A percentile compares a stretch with the other conserved stretches of the same genome.
Evolutionary conservation across 2,329 filamentous ascomycete species (phyloP).

Genomic region (Lojkania enalia): DNA sequence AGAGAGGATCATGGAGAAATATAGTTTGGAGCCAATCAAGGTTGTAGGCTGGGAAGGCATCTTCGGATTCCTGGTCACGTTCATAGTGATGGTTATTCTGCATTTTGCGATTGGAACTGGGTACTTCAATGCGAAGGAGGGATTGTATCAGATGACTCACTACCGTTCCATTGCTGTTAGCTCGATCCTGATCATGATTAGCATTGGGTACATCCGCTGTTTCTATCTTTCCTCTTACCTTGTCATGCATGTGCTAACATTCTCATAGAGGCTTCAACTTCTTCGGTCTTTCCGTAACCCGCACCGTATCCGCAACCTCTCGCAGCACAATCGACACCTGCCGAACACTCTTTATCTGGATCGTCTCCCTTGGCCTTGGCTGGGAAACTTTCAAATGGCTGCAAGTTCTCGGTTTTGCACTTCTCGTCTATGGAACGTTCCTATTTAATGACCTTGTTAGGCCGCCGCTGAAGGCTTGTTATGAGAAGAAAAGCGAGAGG

Average conservation of each 20-base stretch:
- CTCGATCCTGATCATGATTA: slow-evolving; percentile 92
- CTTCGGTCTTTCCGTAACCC: slow-evolving; percentile 92
- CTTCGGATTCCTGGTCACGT: slow-evolving; percentile 82
- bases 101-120: slow-evolving; percentile 79
- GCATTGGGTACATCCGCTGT: slow-evolving; percentile 87
- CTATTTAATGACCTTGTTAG: slow-evolving; percentile 93
- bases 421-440: slow-evolving; percentile 96
- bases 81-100: slow-evolving; percentile 76
- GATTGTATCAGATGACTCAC: slow-evolving; percentile 76
- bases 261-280: slow-evolving; percentile 89
- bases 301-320: slow-evolving; percentile 85
- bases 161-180: slow-evolving; percentile 73
- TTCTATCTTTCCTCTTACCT: slow-evolving; percentile 7
- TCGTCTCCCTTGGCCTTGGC: slow-evolving; percentile 86
- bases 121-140: slow-evolving; percentile 88
- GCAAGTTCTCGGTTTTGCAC: slow-evolving; percentile 82
- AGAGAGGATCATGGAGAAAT: slow-evolving; percentile 85
- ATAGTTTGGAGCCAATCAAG: slow-evolving; percentile 79
- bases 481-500: slow-evolving; percentile 61
- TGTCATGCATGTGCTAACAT: slow-evolving; percentile 2
- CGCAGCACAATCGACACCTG: slow-evolving; percentile 97
- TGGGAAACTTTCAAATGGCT: slow-evolving; percentile 99
- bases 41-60: slow-evolving; percentile 96
- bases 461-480: slow-evolving; percentile 72
- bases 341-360: slow-evolving; percentile 96